phyloP scores from a whole-genome alignment of 371 early-diverging fungal species.

The Zychaea mexicana region DNA sequence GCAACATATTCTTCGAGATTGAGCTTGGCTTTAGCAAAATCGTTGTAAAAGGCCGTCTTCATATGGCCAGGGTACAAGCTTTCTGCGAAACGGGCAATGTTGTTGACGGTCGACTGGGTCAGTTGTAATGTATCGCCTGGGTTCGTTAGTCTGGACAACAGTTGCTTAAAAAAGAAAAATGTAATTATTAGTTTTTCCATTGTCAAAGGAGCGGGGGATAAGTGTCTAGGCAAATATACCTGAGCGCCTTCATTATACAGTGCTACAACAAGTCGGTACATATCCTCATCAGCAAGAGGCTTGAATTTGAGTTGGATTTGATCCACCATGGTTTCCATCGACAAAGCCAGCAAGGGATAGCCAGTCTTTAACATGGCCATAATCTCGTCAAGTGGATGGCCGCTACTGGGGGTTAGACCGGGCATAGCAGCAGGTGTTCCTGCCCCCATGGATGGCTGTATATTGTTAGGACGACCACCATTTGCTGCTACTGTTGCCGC shows the following conservation, averaged over 20 bases:
- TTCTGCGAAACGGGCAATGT: constrained; percentile 83
- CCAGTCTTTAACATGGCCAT: constrained; percentile 97
- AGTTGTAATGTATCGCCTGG: constrained; percentile 67
- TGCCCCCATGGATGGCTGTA: neutral
- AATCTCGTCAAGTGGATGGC: constrained; percentile 88
- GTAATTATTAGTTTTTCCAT: neutral
- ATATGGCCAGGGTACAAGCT: constrained; percentile 77
- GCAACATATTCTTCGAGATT: constrained; percentile 81
- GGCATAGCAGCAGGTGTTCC: neutral
- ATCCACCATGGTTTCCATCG: constrained; percentile 98
- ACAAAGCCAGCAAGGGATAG: constrained; percentile 89
- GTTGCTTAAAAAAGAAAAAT: constrained; percentile 47
- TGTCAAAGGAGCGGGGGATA: no score
- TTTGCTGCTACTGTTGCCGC: neutral
- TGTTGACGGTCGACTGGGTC: constrained; percentile 77
- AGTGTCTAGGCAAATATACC: no score
- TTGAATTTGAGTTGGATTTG: constrained; percentile 92
- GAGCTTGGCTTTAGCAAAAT: constrained; percentile 84
- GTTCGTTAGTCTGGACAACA: constrained; percentile 62
- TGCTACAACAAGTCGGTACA: constrained; percentile 91
- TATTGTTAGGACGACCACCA: neutral
- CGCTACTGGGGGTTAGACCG: neutral
- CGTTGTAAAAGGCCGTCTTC: constrained; percentile 84
- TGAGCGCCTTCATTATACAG: constrained; percentile 88
- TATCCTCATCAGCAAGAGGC: constrained; percentile 94